Conservation (phyloP, 1,139 yeast species). For the Meyerozyma carpophila region DNA sequence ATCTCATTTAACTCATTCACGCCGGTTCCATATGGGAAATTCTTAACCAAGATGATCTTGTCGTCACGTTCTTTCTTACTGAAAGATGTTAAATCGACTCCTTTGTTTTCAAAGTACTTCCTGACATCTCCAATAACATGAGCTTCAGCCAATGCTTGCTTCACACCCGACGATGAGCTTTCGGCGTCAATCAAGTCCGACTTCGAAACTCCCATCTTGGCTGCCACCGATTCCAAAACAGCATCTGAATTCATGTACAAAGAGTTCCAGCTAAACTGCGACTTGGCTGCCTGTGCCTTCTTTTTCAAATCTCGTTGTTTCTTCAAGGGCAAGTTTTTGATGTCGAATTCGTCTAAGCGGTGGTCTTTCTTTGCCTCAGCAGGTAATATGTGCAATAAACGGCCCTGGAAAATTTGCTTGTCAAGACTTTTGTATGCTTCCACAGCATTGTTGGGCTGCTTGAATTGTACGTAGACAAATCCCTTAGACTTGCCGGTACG, state of each 20-base stretch:
- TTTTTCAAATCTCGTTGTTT: conserved; percentile 83
- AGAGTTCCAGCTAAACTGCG: conserved; percentile 93
- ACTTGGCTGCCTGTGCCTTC: conserved; percentile 77
- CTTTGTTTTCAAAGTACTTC: conserved; percentile 75
- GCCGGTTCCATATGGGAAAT: conserved; percentile 84
- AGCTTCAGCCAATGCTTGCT: conserved; percentile 96
- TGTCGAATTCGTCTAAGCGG: conserved; percentile 80
- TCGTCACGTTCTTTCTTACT: conserved; percentile 75
- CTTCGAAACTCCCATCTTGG: conserved; percentile 75
- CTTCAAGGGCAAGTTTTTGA: conserved; percentile 85
- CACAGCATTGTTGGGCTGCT: conserved; percentile 64
- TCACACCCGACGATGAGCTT: conserved; percentile 86
- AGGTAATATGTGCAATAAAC: conserved; percentile 84
- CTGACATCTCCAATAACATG: conserved; percentile 91
- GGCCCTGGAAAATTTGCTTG: conserved; percentile 89
- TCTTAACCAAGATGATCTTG: conserved; percentile 74
- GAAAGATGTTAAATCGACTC: conserved; percentile 78
- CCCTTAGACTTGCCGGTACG: conserved; percentile 91
- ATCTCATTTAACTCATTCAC: conserved; percentile 75
- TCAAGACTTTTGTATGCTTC: conserved; percentile 70
- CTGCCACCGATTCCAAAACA: conserved; percentile 84
- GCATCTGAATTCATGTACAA: conserved; percentile 88
- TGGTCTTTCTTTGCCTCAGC: conserved; percentile 78
- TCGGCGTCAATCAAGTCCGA: conserved; percentile 84
- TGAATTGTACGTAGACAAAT: conserved; percentile 78